phyloP scores from a whole-genome alignment of 2,329 filamentous ascomycete genomes.

The Colletotrichum higginsianum region DNA sequence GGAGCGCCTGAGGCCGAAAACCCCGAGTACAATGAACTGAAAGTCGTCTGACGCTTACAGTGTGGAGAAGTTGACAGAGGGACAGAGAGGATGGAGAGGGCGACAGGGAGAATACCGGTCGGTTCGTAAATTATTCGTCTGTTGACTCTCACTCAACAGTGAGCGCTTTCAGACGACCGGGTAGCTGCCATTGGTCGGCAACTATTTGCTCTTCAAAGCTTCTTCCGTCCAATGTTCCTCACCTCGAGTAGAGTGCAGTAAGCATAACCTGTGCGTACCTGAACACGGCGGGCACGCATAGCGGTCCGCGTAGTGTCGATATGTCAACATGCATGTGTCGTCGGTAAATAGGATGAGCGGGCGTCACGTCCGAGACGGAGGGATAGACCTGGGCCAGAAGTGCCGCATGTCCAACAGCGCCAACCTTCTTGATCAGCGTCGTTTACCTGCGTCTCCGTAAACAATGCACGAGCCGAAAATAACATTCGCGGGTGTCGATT shows the following conservation, averaged over 20 bases:
- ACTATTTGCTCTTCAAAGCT: slow-evolving; percentile 12
- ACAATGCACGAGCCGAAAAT: slow-evolving; percentile 6
- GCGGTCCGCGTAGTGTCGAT: not conserved
- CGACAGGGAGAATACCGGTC: not conserved
- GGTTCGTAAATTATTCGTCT: slow-evolving; percentile 17
- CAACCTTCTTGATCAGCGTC: slow-evolving; percentile 2
- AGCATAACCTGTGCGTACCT: not conserved
- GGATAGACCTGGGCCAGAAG: not conserved
- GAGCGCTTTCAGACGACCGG: slow-evolving; percentile 9
- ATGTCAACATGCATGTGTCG: not conserved
- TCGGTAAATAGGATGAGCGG: not conserved
- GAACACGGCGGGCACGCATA: not conserved
- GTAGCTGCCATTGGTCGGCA: slow-evolving; percentile 22
- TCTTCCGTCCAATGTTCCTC: slow-evolving; percentile 18
- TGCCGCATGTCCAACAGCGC: slow-evolving; percentile 2
- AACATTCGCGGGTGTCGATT: slow-evolving; percentile 16
- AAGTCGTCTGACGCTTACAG: not conserved
- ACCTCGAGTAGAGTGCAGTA: not conserved
- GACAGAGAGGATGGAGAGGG: not conserved
- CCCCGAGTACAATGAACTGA: too few relatives aligned
- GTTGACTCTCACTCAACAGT: not conserved
- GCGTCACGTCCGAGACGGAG: not conserved
- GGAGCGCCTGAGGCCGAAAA: not conserved
- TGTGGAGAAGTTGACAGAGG: not conserved
- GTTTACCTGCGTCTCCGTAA: slow-evolving; percentile 3